Evolutionary conservation across 192 early-diverging fungal species (phyloP), one percentile per base, ranked within the genome.

Genomic region (Backusella circina): DNA sequence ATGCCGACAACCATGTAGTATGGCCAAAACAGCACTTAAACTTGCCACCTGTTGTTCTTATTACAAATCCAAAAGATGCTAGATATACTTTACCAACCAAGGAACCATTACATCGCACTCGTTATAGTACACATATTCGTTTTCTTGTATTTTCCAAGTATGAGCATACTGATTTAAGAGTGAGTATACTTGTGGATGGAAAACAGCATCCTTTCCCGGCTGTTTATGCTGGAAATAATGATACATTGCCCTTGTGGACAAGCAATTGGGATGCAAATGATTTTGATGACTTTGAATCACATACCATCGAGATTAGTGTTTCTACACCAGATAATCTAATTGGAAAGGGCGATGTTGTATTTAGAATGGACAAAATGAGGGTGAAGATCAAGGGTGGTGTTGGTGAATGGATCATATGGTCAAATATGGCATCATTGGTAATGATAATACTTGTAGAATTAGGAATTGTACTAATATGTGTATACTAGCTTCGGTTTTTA

Each of bases 11-110:
- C 6, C 3, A 41, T 4, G 39, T 70, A 18, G 16, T 70, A 2
- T 75, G 74, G 74, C 88, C 88, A 16, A 47, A 70, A 44, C 75
- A 77, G 8, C 74, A 75, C 2, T 28, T 81, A 32, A 32, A 50
- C 15, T 73, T 72, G 16, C 84, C 90, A 26, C 96, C 96, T 4
- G 83, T 94, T 0, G 86, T 97, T 15, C 79, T 96, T n/a, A 86
- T 95, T 15, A 95, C 96, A 0, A 94, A 94, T 66, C 96, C 96
- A 33, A 95, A 97, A 67, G 93, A 97, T 74, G 90, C 90, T 0
- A 84, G 90, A 33, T 97, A 87, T 74, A 68, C 89, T 38, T 77
- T 95, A 67, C 89, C 89, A 6, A 79, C 78, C 12, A 87, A 88
- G 37, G 95, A 96, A 81, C 95, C 95, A 8, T 78, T 89, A 10